Conservation (phyloP, 1,284 basidiomycete genomes). For the Ustilago shanxiensis region DNA sequence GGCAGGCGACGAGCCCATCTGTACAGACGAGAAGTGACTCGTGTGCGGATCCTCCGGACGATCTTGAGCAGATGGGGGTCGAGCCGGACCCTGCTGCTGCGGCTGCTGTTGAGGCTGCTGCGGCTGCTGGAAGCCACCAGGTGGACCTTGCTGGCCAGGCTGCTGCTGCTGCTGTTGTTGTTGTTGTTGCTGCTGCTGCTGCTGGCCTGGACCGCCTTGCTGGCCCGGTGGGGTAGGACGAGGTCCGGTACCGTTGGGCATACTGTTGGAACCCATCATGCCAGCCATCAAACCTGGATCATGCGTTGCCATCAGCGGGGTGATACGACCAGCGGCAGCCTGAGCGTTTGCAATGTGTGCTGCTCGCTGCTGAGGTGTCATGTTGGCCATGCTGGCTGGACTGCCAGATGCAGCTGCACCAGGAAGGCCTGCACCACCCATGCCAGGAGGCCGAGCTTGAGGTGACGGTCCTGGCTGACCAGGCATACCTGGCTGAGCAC, state of each 20-base stretch:
- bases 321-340: slow-evolving; percentile 49
- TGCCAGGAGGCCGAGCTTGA: slow-evolving; percentile 39
- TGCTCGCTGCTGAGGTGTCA: slow-evolving; percentile 53
- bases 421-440: slow-evolving; percentile 24
- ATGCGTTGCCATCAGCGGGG: slow-evolving; percentile 61
- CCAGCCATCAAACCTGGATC: slow-evolving; percentile 61
- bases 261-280: slow-evolving; percentile 56
- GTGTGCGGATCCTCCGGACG: slow-evolving; percentile 36
- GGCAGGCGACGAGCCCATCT: slow-evolving; percentile 55
- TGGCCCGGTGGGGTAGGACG: slow-evolving; percentile 38
- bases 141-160: slow-evolving; percentile 24
- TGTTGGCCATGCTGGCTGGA: slow-evolving; percentile 44
- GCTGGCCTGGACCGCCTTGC: slow-evolving; percentile 41
- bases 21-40: slow-evolving; percentile 40
- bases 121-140: slow-evolving; percentile 32
- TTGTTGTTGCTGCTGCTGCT: slow-evolving; percentile 46
- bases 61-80: slow-evolving; percentile 44
- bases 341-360: slow-evolving; percentile 54
- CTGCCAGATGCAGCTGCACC: slow-evolving; percentile 33
- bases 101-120: slow-evolving; percentile 48
- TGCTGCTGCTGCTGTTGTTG: slow-evolving; percentile 43
- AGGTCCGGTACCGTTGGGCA: slow-evolving; percentile 39
- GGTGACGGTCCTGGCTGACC: slow-evolving; percentile 40
- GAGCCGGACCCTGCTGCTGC: slow-evolving; percentile 25
- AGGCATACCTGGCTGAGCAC: slow-evolving; percentile 40